A percentile compares a stretch with the other conserved stretches of the same genome.
phyloP scores from a whole-genome alignment of 306 rosid species.

The Cucumis hystrix region DNA sequence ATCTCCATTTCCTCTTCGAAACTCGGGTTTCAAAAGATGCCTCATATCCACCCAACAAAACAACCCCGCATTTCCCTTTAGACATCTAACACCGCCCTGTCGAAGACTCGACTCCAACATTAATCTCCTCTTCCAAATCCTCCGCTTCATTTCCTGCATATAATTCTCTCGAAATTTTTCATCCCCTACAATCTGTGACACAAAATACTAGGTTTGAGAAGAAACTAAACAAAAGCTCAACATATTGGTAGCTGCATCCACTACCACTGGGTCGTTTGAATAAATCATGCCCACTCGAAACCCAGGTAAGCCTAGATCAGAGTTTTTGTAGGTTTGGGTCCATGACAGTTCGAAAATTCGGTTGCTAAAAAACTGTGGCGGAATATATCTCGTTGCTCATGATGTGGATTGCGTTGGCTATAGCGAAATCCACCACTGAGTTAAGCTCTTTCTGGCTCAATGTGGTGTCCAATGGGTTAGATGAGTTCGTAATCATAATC shows the following conservation, averaged over 20 bases:
- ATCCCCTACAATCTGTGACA: conserved; percentile 39
- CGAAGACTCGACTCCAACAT: conserved; percentile 35
- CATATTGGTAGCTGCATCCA: conserved; percentile 72
- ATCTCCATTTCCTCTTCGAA: conserved; percentile 73
- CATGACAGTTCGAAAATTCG: conserved; percentile 34
- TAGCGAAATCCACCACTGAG: conserved; percentile 37
- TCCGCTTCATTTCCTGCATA: conserved; percentile 25
- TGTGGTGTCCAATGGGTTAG: conserved; percentile 73
- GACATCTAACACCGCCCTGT: conserved; percentile 38
- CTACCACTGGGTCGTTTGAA: conserved; percentile 33
- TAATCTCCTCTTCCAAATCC: conserved; percentile 32
- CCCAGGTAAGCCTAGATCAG: conserved; percentile 59
- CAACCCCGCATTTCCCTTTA: conserved; percentile 62
- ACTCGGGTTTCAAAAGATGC: conserved; percentile 20
- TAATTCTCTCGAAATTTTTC: conserved; percentile 29
- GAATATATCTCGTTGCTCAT: conserved; percentile 82
- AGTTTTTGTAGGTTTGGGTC: conserved; percentile 7
- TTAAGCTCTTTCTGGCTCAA: conserved; percentile 36
- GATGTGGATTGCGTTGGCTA: conserved; percentile 31
- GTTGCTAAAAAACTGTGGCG: conserved; percentile 45
- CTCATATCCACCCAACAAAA: conserved; percentile 94
- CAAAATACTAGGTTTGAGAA: conserved; percentile 55
- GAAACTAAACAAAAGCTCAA: conserved; percentile 84
- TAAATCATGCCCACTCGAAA: conserved; percentile 77
- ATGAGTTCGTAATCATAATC: conserved; percentile 62